Base-by-base conservation (phyloP, 805 yeast genomes). In the Barnettozyma californica region DNA sequence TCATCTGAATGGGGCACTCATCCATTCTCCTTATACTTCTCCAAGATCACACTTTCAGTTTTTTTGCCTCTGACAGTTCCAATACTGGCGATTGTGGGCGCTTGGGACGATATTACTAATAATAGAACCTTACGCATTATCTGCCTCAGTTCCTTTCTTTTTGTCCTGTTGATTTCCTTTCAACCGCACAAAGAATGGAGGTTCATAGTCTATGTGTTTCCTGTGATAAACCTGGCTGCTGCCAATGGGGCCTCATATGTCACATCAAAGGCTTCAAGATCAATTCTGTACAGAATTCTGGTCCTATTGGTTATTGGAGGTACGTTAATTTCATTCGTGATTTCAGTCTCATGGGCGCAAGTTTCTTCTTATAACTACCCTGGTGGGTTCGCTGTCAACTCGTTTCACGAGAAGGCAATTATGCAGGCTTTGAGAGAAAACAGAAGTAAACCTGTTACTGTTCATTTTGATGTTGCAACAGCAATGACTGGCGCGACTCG, bases 181-280 rank as follows among this genome's bases (percentile, higher is more conserved):
- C 94, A 87, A 64, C 90, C 94, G 3, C 97, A 92, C 59, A 92
- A 92, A 63, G 98, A 92, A 69, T 88, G 95, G 95, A 77, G 97
- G 57, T 92, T 92, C 60, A 80, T 92, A 37, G 70, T 84, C 16
- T 92, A 91, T 64, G 69, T 81, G 0, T 68, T 85, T 4, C 97
- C 97, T 1, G 71, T 83, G 0, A 63, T 88, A 49, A 79, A 84
- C 0, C 57, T 84, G 18, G 61, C 77, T 29, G 90, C 86, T 6
- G 82, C 94, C 2, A 69, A 76, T 41, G 87, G 87, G 7, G 74
- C 83, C 14, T 64, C 76, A 1, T 59, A 57, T 41, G 33, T 71
- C 21, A 51, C 59, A 23, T 53, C 62, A 19, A 54, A 49, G 14
- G 54, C 57, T 7, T 26, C 44, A 5, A 53, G 49, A 35, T 55